Percentiles rank a stretch among this genome's conserved stretches.
These are phyloP conservation scores for Pythium monospermum DNA, from an alignment of 352 stramenopile species.

Conservation along the genomic window DNA sequence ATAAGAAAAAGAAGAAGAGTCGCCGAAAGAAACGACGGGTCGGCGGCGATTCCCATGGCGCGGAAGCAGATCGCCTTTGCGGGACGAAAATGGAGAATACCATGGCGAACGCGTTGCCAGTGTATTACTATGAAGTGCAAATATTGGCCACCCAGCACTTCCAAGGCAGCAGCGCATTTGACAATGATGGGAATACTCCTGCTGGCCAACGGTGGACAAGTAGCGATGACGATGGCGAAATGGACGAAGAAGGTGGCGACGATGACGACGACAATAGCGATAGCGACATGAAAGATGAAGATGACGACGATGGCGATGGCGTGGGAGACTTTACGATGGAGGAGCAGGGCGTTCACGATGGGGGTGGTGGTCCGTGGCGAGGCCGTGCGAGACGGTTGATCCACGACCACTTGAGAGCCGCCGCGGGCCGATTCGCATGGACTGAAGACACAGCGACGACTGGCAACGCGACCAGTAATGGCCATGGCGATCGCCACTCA, in stretches of 20 bases:
- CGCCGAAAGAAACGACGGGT: conserved; percentile 14
- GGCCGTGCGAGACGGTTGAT: conserved; percentile 18
- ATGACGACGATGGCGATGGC: conserved; percentile 7
- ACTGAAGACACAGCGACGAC: neutral
- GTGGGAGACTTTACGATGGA: conserved; percentile 7
- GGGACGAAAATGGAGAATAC: too few species aligned
- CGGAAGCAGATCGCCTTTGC: neutral
- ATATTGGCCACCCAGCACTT: conserved; percentile 31
- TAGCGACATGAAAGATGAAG: conserved; percentile 12
- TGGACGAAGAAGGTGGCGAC: conserved; percentile 9
- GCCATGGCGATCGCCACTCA: neutral
- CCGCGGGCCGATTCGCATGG: neutral
- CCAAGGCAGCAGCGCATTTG: conserved; percentile 1
- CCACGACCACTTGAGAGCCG: conserved; percentile 17
- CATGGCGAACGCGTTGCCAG: conserved; percentile 18
- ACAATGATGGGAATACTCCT: too few species aligned
- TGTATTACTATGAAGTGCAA: conserved; percentile 58
- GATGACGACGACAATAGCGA: conserved; percentile 6
- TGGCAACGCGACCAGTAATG: neutral
- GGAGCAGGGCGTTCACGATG: neutral
- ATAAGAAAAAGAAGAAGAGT: too few species aligned
- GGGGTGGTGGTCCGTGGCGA: conserved; percentile 16
- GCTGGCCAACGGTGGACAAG: neutral
- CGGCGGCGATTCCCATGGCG: neutral
- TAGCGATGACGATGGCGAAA: conserved; percentile 1